Percentiles rank a stretch among this genome's conserved stretches.
These are phyloP conservation scores for Malus sylvestris DNA, from an alignment of 306 rosid species.

Conservation along the genomic window DNA sequence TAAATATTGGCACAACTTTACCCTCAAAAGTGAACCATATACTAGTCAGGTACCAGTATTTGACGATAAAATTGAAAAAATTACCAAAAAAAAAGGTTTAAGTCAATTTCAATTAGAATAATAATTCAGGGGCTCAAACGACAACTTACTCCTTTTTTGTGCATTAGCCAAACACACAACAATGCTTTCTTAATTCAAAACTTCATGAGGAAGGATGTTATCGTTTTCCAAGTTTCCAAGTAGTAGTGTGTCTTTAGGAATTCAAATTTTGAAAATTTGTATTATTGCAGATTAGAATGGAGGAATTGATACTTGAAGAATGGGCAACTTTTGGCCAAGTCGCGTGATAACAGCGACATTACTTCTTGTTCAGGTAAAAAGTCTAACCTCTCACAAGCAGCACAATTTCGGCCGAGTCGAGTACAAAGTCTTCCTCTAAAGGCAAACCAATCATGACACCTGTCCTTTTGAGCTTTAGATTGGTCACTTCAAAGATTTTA, in stretches of 20 bases:
- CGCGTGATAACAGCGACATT: constrained; percentile 60
- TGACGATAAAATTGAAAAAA: too few relatives aligned
- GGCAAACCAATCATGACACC: not conserved
- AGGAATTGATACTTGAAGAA: constrained; percentile 12
- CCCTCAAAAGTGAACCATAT: too few relatives aligned
- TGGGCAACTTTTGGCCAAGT: constrained; percentile 38
- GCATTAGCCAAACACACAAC: not conserved
- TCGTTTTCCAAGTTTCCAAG: not conserved
- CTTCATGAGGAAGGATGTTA: not conserved
- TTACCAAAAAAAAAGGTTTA: too few relatives aligned
- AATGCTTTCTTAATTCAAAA: not conserved
- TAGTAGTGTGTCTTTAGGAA: not conserved
- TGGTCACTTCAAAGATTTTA: too few relatives aligned
- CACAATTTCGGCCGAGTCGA: not conserved
- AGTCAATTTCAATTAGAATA: too few relatives aligned
- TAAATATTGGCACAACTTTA: too few relatives aligned
- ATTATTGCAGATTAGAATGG: not conserved
- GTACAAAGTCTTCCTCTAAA: constrained; percentile 1
- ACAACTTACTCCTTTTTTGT: too few relatives aligned
- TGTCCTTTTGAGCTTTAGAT: not conserved
- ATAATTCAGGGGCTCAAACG: too few relatives aligned
- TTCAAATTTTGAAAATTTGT: not conserved
- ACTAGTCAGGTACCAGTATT: not conserved
- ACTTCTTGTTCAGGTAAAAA: constrained; percentile 59
- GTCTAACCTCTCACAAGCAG: constrained; percentile 21